A percentile compares a stretch with the other conserved stretches of the same genome.
Conservation (phyloP, 257 asterid genomes). For the Mentha longifolia region DNA sequence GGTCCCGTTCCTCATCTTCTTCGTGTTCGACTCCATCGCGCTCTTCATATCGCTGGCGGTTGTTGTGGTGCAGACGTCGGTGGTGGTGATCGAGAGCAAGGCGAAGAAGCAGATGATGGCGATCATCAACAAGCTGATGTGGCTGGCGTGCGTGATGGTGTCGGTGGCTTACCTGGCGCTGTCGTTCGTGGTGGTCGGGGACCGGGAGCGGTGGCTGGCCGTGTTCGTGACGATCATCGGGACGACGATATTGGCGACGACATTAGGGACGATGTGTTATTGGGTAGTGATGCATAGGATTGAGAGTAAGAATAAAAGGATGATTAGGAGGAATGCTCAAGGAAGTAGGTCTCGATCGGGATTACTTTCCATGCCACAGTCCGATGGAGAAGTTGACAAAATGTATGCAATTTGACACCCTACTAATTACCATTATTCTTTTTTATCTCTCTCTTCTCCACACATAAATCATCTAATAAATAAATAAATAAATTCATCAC, state of each 20-base stretch:
- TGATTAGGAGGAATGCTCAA: conserved; percentile 36
- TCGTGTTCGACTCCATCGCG: conserved; percentile 54
- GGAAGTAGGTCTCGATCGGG: conserved; percentile 46
- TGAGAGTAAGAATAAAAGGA: conserved; percentile 40
- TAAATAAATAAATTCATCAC: too few species aligned
- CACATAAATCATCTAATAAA: too few species aligned
- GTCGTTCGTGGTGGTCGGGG: conserved; percentile 58
- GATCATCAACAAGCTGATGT: conserved; percentile 59
- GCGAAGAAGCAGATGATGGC: conserved; percentile 69
- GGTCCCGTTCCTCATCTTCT: conserved; percentile 50
- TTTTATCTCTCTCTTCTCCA: too few species aligned
- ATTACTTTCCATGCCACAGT: conserved; percentile 41
- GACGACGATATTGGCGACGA: conserved; percentile 50
- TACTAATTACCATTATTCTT: too few species aligned
- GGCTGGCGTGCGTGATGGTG: conserved; percentile 59
- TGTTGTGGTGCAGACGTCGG: conserved; percentile 62
- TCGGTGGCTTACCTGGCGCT: conserved; percentile 58
- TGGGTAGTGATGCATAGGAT: conserved; percentile 61
- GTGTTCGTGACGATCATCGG: conserved; percentile 54
- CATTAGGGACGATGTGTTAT: conserved; percentile 57
- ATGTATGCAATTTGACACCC: conserved; percentile 75
- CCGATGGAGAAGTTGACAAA: conserved; percentile 65
- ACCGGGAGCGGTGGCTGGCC: conserved; percentile 49
- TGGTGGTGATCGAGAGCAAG: conserved; percentile 60
- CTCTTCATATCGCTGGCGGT: conserved; percentile 61